phyloP scores from a whole-genome alignment of 257 asterid species.

The Echites panduratus region DNA sequence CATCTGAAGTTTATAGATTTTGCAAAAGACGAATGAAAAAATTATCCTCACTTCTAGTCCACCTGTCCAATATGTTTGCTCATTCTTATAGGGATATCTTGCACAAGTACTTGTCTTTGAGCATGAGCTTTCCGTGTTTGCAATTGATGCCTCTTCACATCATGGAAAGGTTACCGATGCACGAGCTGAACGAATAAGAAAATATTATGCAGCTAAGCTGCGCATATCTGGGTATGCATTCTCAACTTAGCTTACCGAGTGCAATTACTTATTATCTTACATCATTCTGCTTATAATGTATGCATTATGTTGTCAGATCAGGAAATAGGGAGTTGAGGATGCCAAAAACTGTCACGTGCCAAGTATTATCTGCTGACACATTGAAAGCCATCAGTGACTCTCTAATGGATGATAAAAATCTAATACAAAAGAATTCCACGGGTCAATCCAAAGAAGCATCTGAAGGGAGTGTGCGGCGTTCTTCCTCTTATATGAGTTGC shows the following conservation, averaged over 20 bases:
- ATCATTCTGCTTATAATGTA: slow-evolving; percentile 8
- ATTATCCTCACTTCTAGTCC: neutral
- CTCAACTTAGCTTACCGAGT: no score
- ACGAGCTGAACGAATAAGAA: slow-evolving; percentile 73
- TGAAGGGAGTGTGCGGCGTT: slow-evolving; percentile 20
- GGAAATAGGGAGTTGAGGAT: slow-evolving; percentile 31
- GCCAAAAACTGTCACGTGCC: slow-evolving; percentile 83
- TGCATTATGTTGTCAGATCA: slow-evolving; percentile 34
- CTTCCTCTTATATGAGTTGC: slow-evolving; percentile 22
- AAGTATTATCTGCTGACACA: slow-evolving; percentile 51
- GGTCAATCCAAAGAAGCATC: slow-evolving; percentile 23
- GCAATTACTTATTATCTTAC: slow-evolving; percentile 12
- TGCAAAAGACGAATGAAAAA: no score
- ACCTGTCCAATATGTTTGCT: slow-evolving; percentile 3
- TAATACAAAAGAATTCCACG: slow-evolving; percentile 15
- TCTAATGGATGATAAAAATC: slow-evolving; percentile 31
- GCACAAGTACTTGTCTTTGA: slow-evolving; percentile 93
- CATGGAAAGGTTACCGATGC: slow-evolving; percentile 75
- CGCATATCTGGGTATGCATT: slow-evolving; percentile 44
- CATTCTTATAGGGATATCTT: slow-evolving; percentile 66
- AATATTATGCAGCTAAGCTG: slow-evolving; percentile 63
- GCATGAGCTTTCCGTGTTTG: slow-evolving; percentile 66
- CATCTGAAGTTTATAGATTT: neutral
- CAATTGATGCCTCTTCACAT: slow-evolving; percentile 87
- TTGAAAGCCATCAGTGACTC: slow-evolving; percentile 53